Percentiles rank a stretch among this genome's conserved stretches.
Evolutionary conservation across 1,284 basidiomycete genomes (phyloP).

Genomic region (Apiotrichum gamsii): DNA sequence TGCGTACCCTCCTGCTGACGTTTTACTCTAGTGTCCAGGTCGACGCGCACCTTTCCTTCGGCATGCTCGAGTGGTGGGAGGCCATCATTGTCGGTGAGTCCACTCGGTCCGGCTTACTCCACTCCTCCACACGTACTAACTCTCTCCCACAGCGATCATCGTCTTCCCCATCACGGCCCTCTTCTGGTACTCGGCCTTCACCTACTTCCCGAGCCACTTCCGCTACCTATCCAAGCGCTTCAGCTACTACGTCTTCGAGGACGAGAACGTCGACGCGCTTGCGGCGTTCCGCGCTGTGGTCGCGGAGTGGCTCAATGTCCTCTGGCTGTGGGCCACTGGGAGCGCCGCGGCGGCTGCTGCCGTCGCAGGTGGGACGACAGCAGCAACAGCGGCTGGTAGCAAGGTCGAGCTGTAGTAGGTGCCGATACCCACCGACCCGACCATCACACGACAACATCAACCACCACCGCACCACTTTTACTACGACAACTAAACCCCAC

Average conservation of each 20-base stretch:
- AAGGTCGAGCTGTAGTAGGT: neutral
- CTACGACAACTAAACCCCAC: too few species aligned
- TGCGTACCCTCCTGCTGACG: too few species aligned
- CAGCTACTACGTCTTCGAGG: conserved; percentile 47
- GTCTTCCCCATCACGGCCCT: conserved; percentile 35
- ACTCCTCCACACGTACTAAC: neutral
- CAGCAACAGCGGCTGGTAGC: neutral
- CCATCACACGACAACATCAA: too few species aligned
- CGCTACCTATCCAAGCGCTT: conserved; percentile 42
- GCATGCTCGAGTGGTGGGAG: conserved; percentile 47
- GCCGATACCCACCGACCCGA: too few species aligned
- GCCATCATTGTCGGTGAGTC: conserved; percentile 41
- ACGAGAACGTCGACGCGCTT: conserved; percentile 30
- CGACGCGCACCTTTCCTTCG: conserved; percentile 38
- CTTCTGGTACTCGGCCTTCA: conserved; percentile 45
- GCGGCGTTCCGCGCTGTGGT: conserved; percentile 3
- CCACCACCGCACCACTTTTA: neutral
- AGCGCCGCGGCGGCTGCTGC: neutral
- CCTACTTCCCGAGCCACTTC: conserved; percentile 44
- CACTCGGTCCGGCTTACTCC: neutral
- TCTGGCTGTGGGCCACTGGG: conserved; percentile 3
- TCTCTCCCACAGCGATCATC: conserved; percentile 29
- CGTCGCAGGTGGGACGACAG: neutral
- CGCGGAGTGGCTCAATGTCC: conserved; percentile 12
- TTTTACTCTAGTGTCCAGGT: conserved; percentile 29